phyloP scores from a whole-genome alignment of 148 eudicot species.

The Suaeda aralocaspica region DNA sequence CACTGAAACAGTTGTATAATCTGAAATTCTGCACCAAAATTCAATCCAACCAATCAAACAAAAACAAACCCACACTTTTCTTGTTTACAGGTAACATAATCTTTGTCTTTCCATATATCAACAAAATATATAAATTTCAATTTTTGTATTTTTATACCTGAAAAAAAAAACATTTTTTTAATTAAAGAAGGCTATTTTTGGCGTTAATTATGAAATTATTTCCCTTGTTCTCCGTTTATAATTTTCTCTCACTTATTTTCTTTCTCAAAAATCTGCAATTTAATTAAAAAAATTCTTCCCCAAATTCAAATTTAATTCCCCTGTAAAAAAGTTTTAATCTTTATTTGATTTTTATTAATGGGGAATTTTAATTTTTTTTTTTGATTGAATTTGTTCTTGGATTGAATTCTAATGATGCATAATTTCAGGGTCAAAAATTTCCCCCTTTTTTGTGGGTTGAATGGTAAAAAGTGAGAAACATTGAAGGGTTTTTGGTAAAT shows the following conservation, averaged over 20 bases:
- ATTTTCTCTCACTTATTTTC: constrained; percentile 6
- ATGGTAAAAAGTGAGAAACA: background rate
- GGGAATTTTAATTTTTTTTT: background rate
- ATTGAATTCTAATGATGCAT: background rate
- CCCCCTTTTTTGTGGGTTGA: no score
- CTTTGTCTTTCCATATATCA: no score
- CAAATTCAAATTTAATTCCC: background rate
- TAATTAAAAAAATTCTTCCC: background rate
- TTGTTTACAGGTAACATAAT: no score
- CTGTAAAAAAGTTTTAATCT: constrained; percentile 7
- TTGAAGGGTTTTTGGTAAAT: background rate
- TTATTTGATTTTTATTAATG: background rate
- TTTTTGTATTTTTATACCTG: background rate
- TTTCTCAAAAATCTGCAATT: background rate
- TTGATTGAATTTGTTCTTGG: background rate
- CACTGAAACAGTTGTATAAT: no score
- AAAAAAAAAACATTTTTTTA: background rate
- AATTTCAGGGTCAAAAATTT: background rate
- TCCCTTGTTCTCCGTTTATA: constrained; percentile 1
- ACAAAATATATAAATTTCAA: background rate
- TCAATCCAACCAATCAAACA: no score
- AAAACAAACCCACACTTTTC: no score
- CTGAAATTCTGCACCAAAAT: no score
- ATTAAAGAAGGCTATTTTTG: no score
- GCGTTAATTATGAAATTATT: constrained; percentile 10